Conservation (phyloP, 2,329 filamentous ascomycete genomes). For the Ophiocordyceps sinensis region DNA sequence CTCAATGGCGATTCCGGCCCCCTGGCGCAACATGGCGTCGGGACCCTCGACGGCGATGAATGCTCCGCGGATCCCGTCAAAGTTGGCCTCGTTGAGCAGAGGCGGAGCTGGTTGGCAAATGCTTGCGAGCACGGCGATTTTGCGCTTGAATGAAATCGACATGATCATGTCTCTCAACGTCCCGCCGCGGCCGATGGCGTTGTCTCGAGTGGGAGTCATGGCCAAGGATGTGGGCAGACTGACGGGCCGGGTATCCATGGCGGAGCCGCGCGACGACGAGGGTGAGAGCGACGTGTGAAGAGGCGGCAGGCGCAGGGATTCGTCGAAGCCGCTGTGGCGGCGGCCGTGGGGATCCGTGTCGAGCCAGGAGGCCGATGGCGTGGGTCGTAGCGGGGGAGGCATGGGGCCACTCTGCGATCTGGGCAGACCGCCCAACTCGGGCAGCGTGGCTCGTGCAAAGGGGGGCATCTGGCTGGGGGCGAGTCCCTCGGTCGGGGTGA, state of each 20-base stretch:
- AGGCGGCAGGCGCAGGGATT: slow-evolving; percentile 38
- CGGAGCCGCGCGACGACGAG: slow-evolving; percentile 12
- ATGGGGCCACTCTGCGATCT: slow-evolving; percentile 27
- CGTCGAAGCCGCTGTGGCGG: slow-evolving; percentile 35
- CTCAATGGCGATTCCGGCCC: slow-evolving; percentile 51
- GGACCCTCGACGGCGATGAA: slow-evolving; percentile 76
- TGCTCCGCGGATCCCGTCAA: slow-evolving; percentile 47
- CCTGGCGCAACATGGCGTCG: slow-evolving; percentile 31
- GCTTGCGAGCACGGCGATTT: slow-evolving; percentile 60
- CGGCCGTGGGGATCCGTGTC: slow-evolving; percentile 16
- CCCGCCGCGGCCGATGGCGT: slow-evolving; percentile 19
- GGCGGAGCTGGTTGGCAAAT: slow-evolving; percentile 55
- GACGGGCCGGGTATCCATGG: slow-evolving; percentile 12
- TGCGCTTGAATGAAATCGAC: slow-evolving; percentile 59
- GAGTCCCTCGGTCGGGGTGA: slow-evolving; percentile 9
- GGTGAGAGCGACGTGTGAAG: slow-evolving; percentile 29
- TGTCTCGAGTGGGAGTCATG: slow-evolving; percentile 2
- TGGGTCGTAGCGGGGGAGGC: slow-evolving; percentile 39
- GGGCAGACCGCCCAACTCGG: slow-evolving; percentile 15
- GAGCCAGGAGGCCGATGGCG: slow-evolving; percentile 12
- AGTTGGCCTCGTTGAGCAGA: slow-evolving; percentile 15
- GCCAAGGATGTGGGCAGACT: slow-evolving; percentile 13
- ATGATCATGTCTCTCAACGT: slow-evolving; percentile 39
- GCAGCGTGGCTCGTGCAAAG: slow-evolving; percentile 12
- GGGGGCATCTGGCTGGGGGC: slow-evolving; percentile 6